Conservation (phyloP, 148 eudicot species). For the Silene uniflora region DNA sequence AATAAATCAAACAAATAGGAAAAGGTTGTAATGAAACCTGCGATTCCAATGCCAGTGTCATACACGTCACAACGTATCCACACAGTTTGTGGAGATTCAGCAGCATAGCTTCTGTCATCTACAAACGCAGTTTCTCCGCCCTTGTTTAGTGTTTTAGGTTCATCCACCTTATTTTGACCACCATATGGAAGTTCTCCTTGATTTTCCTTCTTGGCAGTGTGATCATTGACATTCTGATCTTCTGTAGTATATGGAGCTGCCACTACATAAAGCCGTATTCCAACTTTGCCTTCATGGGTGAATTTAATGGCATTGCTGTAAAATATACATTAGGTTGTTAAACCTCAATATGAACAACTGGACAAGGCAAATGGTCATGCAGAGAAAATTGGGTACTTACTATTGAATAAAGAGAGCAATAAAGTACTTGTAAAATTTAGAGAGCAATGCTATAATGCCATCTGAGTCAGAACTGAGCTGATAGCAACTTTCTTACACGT, state of each 20-base stretch:
- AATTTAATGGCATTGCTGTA: constrained; percentile 93
- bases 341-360: neutral
- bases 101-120: constrained; percentile 27
- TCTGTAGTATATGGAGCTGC: constrained; percentile 36
- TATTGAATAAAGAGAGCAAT: neutral
- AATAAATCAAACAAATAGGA: neutral
- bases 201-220: constrained; percentile 21
- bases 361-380: neutral
- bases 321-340: neutral
- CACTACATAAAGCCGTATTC: constrained; percentile 66
- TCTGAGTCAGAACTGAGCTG: neutral
- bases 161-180: constrained; percentile 21
- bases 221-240: constrained; percentile 26
- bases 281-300: constrained; percentile 94
- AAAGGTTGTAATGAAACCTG: constrained; percentile 40
- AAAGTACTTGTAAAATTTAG: neutral
- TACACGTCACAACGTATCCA: constrained; percentile 93
- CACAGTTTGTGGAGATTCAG: constrained; percentile 41
- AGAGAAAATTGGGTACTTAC: neutral
- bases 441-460: neutral
- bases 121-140: constrained; percentile 29
- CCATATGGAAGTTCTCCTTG: constrained; percentile 31
- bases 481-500: neutral
- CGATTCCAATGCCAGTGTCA: constrained; percentile 96
- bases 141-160: constrained; percentile 29